phyloP scores from a whole-genome alignment of 345 rosid species.

The Gossypium longicalyx region DNA sequence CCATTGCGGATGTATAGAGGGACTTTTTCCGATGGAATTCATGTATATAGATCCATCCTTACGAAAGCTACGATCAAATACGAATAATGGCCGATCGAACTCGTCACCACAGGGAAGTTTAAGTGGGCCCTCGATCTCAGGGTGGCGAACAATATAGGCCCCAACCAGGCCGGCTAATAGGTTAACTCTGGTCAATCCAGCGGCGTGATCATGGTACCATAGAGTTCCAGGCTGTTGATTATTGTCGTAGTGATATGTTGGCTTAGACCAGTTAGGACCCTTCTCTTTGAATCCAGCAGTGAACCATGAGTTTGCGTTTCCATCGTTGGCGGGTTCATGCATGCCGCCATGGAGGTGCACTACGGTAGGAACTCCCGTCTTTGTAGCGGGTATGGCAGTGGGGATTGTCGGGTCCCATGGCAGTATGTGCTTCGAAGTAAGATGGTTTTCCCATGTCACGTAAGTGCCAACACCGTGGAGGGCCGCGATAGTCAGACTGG shows the following conservation, averaged over 20 bases:
- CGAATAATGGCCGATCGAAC: constrained; percentile 57
- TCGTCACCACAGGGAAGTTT: constrained; percentile 47
- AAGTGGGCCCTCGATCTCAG: constrained; percentile 46
- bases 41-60: constrained; percentile 76
- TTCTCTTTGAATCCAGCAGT: constrained; percentile 52
- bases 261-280: constrained; percentile 67
- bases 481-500: constrained; percentile 94
- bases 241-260: constrained; percentile 51
- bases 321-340: constrained; percentile 74
- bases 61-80: constrained; percentile 70
- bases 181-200: constrained; percentile 87
- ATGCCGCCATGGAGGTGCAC: constrained; percentile 93
- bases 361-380: constrained; percentile 74
- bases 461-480: constrained; percentile 45
- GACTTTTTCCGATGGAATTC: constrained; percentile 85
- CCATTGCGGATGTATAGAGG: constrained; percentile 89
- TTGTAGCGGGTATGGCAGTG: constrained; percentile 35
- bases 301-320: constrained; percentile 76
- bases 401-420: constrained; percentile 91
- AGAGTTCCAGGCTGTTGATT: constrained; percentile 79
- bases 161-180: constrained; percentile 80
- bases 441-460: constrained; percentile 82
- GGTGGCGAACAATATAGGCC: constrained; percentile 63
- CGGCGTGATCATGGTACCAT: constrained; percentile 95
- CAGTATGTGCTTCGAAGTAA: constrained; percentile 73